A percentile compares a stretch with the other conserved stretches of the same genome.
Evolutionary conservation across 83 land plant genomes (phyloP).

Genomic region (Picea engelmannii): DNA sequence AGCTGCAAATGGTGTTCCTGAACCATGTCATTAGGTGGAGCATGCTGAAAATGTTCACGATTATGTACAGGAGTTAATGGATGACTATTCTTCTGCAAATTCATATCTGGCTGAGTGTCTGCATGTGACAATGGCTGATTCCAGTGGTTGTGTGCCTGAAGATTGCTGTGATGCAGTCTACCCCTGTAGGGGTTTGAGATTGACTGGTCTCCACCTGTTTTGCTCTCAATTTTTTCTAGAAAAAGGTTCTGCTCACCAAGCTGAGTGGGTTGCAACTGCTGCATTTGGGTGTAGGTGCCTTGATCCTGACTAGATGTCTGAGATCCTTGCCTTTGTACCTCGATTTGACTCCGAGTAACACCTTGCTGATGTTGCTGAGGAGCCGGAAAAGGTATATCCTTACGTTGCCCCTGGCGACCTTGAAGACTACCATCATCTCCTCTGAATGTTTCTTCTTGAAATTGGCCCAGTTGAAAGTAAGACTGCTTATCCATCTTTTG

Average conservation of each 20-base stretch:
- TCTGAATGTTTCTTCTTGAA: constrained; percentile 3
- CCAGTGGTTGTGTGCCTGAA: constrained; percentile 1
- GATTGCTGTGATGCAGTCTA: constrained; percentile 3
- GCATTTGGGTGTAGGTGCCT: neutral
- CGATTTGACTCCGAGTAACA: constrained; percentile 2
- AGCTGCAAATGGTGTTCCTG: constrained; percentile 14
- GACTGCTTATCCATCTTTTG: neutral
- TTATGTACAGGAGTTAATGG: neutral
- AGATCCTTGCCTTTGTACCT: neutral
- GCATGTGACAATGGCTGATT: neutral
- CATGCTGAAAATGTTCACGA: constrained; percentile 6
- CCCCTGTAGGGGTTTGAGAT: neutral
- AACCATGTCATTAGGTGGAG: constrained; percentile 4
- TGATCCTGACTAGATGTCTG: neutral
- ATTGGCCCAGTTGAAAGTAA: neutral
- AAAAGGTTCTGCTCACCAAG: neutral
- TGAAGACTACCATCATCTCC: neutral
- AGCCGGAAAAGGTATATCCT: neutral
- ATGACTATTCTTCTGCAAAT: constrained; percentile 6
- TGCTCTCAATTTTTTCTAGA: neutral
- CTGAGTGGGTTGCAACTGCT: neutral
- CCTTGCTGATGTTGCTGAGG: neutral
- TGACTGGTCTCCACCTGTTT: neutral
- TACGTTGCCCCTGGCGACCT: neutral
- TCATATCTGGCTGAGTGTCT: no score